Percentiles rank a stretch among this genome's conserved stretches.
Conservation (phyloP, 2,329 filamentous ascomycete genomes). For the Aspergillus clavatus region DNA sequence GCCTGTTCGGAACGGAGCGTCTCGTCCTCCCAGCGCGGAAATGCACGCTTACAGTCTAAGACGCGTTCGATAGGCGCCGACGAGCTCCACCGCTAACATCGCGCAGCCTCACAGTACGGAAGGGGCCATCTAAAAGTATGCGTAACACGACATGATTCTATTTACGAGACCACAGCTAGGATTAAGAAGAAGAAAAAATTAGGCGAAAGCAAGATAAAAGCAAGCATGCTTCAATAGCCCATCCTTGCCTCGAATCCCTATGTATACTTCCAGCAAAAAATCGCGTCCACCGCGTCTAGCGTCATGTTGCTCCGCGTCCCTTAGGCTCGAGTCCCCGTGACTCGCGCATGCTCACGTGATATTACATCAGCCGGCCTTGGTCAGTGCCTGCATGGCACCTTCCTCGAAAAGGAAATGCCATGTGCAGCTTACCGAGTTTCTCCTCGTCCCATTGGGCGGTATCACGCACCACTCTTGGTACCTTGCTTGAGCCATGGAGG, state of each 20-base stretch:
- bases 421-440: slow-evolving; percentile 12
- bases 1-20: slow-evolving; percentile 29
- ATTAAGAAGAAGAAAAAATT: no score
- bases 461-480: not conserved
- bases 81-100: slow-evolving; percentile 28
- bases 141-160: slow-evolving; percentile 11
- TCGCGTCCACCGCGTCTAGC: slow-evolving; percentile 18
- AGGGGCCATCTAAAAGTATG: slow-evolving; percentile 13
- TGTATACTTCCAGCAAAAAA: slow-evolving; percentile 5
- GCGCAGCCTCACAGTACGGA: slow-evolving; percentile 15
- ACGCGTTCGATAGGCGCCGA: slow-evolving; percentile 39
- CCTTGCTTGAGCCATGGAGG: not conserved
- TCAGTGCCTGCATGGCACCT: slow-evolving; percentile 4
- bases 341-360: slow-evolving; percentile 18
- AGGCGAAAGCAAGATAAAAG: not conserved
- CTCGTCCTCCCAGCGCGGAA: slow-evolving; percentile 35
- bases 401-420: slow-evolving; percentile 10
- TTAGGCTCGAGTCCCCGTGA: slow-evolving; percentile 17
- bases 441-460: slow-evolving; percentile 10
- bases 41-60: slow-evolving; percentile 38
- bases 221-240: not conserved
- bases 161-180: not conserved
- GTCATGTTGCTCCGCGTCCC: slow-evolving; percentile 17
- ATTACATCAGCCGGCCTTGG: not conserved
- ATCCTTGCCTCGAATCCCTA: not conserved